Evolutionary conservation across 2,329 filamentous ascomycete species (phyloP).

Genomic region (Xylaria sp.): DNA sequence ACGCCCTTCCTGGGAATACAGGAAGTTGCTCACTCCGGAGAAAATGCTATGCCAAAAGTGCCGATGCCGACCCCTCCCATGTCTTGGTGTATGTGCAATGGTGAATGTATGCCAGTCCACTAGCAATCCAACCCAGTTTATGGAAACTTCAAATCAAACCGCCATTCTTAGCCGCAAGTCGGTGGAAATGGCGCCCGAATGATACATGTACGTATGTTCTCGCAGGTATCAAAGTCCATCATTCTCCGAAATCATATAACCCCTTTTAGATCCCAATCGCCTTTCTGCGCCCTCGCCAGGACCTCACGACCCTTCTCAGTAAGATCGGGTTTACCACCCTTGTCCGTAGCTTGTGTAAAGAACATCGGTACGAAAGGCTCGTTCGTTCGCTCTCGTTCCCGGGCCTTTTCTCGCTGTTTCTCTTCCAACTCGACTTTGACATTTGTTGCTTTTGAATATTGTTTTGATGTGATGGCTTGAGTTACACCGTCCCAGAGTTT

Average conservation of each 20-base stretch:
- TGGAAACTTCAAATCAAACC: constrained; percentile 22
- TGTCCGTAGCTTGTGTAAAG: constrained; percentile 69
- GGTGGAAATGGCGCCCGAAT: constrained; percentile 2
- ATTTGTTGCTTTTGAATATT: constrained; percentile 82
- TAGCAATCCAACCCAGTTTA: constrained; percentile 23
- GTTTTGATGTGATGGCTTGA: constrained; percentile 79
- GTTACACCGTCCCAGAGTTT: constrained; percentile 89
- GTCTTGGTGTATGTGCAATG: constrained; percentile 26
- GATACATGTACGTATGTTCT: constrained; percentile 7
- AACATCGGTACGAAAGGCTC: constrained; percentile 85
- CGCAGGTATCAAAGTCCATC: neutral
- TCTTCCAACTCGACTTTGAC: constrained; percentile 94
- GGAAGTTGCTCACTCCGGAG: constrained; percentile 3
- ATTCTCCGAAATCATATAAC: constrained; percentile 42
- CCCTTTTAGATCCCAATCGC: constrained; percentile 57
- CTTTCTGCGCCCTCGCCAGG: constrained; percentile 58
- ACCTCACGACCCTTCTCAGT: constrained; percentile 59
- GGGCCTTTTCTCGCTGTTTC: constrained; percentile 81
- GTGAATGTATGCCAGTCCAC: constrained; percentile 15
- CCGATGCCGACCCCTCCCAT: constrained; percentile 9
- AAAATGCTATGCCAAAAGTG: constrained; percentile 22
- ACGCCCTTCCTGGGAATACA: neutral
- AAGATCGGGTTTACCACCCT: constrained; percentile 60
- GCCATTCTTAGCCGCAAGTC: neutral
- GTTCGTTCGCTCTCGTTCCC: constrained; percentile 73